Percentiles rank a stretch among this genome's conserved stretches.
phyloP scores from a whole-genome alignment of 73 alveolate genomes.

The Symbiodinium natans region DNA sequence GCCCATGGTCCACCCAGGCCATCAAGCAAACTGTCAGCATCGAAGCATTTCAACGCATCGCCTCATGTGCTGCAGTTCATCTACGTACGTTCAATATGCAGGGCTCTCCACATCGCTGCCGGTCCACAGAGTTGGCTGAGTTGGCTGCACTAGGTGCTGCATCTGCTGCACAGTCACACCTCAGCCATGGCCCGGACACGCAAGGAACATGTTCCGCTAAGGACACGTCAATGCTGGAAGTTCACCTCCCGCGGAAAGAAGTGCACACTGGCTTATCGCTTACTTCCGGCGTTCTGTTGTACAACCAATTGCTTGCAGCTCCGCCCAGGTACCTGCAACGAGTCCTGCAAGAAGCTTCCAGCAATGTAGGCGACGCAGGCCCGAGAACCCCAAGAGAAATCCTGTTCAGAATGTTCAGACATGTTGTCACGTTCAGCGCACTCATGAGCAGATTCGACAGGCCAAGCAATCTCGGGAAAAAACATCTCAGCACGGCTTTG shows the following conservation, averaged over 20 bases:
- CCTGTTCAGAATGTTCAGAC: too few relatives aligned
- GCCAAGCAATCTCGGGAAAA: background rate
- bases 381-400: background rate
- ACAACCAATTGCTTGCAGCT: background rate
- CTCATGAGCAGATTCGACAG: background rate
- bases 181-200: too few relatives aligned
- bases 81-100: background rate
- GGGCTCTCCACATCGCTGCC: background rate
- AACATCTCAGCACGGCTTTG: constrained; percentile 7
- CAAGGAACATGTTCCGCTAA: too few relatives aligned
- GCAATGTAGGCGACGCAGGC: background rate
- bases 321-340: background rate
- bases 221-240: background rate
- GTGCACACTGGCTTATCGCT: background rate
- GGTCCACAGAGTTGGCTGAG: background rate
- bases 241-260: background rate
- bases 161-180: background rate
- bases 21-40: too few relatives aligned
- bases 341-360: background rate
- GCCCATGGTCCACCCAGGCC: background rate
- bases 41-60: too few relatives aligned
- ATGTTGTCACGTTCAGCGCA: too few relatives aligned
- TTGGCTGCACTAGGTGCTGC: background rate
- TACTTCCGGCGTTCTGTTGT: background rate
- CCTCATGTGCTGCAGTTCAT: background rate